Evolutionary conservation across 2,329 filamentous ascomycete species (phyloP).

Genomic region (Colletotrichum phormii): DNA sequence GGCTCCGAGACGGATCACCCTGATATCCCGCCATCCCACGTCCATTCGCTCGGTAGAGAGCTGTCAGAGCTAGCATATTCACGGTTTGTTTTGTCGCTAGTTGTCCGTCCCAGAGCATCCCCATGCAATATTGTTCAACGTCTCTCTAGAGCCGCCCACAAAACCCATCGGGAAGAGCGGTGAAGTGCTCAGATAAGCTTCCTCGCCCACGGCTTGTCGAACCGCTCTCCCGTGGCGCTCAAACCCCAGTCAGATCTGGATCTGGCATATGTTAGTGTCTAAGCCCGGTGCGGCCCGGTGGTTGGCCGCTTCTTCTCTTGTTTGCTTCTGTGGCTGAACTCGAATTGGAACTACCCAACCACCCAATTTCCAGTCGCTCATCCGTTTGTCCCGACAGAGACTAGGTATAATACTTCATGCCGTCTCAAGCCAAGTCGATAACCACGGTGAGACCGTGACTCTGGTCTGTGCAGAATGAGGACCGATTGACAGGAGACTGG

Average conservation of each 20-base stretch:
- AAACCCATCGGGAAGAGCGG: conserved; percentile 9
- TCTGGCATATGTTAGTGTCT: conserved; percentile 10
- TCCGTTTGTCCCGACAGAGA: neutral
- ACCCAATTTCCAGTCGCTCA: neutral
- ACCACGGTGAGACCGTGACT: neutral
- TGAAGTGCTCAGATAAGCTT: conserved; percentile 14
- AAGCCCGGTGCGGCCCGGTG: conserved; percentile 24
- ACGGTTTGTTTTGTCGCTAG: neutral
- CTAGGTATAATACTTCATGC: neutral
- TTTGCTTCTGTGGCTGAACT: conserved; percentile 2
- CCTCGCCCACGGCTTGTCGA: neutral
- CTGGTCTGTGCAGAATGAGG: neutral
- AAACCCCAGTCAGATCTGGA: neutral
- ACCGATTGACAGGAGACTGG: neutral
- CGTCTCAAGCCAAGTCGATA: neutral
- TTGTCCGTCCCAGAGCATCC: too few species aligned
- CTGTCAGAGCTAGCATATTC: neutral
- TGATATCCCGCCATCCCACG: conserved; percentile 5
- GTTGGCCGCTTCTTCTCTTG: neutral
- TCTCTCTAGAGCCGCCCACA: neutral
- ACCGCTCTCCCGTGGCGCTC: neutral
- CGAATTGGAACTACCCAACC: neutral
- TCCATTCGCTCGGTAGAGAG: neutral
- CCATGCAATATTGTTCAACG: neutral
- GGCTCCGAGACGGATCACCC: conserved; percentile 11